A percentile compares a stretch with the other conserved stretches of the same genome.
These are phyloP conservation scores for Mucor saturninus DNA, from an alignment of 371 early-diverging fungal genomes.

Conservation along the genomic window DNA sequence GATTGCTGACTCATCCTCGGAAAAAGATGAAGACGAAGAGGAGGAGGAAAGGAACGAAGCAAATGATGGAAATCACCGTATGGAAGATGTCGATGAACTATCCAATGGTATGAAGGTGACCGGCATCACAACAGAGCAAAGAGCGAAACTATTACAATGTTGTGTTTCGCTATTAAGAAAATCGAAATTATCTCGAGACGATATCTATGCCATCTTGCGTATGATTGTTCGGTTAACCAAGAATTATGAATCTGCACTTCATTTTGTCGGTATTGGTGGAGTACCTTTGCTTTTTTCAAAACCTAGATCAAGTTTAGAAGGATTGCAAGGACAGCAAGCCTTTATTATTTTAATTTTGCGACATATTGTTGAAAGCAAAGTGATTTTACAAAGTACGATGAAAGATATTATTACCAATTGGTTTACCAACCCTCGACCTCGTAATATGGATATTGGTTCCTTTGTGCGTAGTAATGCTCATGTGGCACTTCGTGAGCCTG, in stretches of 20 bases:
- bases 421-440: slow-evolving; percentile 73
- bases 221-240: slow-evolving; percentile 85
- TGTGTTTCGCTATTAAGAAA: slow-evolving; percentile 56
- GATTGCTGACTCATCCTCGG: slow-evolving; percentile 9
- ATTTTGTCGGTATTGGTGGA: slow-evolving; percentile 74
- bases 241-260: slow-evolving; percentile 60
- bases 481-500: slow-evolving; percentile 76
- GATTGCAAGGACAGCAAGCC: slow-evolving; percentile 74
- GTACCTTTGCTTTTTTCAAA: slow-evolving; percentile 63
- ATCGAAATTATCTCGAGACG: slow-evolving; percentile 52
- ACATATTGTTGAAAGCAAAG: slow-evolving; percentile 81
- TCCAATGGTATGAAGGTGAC: background rate
- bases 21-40: slow-evolving; percentile 19
- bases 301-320: slow-evolving; percentile 52
- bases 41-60: slow-evolving; percentile 2
- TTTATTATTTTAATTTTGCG: slow-evolving; percentile 84
- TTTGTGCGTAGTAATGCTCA: slow-evolving; percentile 77
- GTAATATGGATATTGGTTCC: slow-evolving; percentile 72
- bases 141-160: slow-evolving; percentile 42
- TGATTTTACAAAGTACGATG: slow-evolving; percentile 73
- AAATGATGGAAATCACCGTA: slow-evolving; percentile 25
- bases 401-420: slow-evolving; percentile 76
- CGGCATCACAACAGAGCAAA: slow-evolving; percentile 35
- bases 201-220: slow-evolving; percentile 73
- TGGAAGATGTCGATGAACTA: slow-evolving; percentile 23